Evolutionary conservation across 2,329 filamentous ascomycete genomes (phyloP), one percentile per base, ranked within the genome.

Genomic region (Aspergillus quadrilineatus): DNA sequence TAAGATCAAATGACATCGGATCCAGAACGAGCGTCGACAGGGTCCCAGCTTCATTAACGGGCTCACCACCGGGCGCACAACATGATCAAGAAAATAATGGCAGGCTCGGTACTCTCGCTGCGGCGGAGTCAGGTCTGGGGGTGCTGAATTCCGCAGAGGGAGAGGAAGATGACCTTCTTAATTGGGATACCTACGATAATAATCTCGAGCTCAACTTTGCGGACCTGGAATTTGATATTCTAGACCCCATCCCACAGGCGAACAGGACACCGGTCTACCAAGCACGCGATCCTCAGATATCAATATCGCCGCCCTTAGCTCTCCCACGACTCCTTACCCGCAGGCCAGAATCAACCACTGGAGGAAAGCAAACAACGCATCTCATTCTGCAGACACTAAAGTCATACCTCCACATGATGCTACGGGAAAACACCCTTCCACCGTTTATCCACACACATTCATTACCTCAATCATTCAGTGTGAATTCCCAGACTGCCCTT

Each of bases 391-490:
- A 74, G 49, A 78, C 66, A 4, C 60, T 79, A 17, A 77, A 73
- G 58, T 78, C 76, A 0, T 79, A 76, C 59, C 72, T 74, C 50
- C 4, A 36, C 9, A 75, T 75, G 71, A 73, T 78, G 67, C 58
- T 73, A 30, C 68, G 63, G 9, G 63, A 74, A 22, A 65, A 71
- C n/a, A 65, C 63, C 3, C 69, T 77, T 36, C 77, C 76, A 39
- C 76, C 76, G 0, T 79, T 78, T 57, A 75, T 79, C 29, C 77
- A 79, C 59, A 68, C 72, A 1, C 22, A 10, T 6, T 14, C 42
- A 17, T 6, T 50, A 22, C 17, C 50, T 22, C 17, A 22, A 37
- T n/a, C 15, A 29, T 17, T 14, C 34, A 34, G 8, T 15, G 6
- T 6, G 5, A 26, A 36, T 6, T 9, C 28, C 4, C n/a, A 42